Base-by-base conservation (phyloP, 768 basidiomycete genomes). In the Collybia nuda region DNA sequence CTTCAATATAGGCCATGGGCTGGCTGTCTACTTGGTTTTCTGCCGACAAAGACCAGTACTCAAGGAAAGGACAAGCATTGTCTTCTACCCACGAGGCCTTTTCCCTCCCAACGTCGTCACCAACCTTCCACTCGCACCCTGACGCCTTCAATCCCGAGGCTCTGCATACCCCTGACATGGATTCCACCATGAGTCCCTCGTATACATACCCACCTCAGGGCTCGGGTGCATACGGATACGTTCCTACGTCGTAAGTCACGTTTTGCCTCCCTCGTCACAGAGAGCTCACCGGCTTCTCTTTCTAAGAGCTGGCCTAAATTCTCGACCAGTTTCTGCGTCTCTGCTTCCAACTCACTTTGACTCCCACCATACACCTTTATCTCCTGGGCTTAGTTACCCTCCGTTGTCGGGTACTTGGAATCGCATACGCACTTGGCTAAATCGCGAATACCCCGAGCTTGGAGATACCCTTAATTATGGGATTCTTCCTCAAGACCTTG, bases 391-490 rank as follows among this genome's bases (percentile, higher is more conserved):
- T 17, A 60, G 70, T 37, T 93, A 91, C 65, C 93, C 95, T 2
- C 85, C 92, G 22, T 73, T 97, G n/a, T 67, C 80, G 15, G 79
- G 78, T 42, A 93, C 93, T 1, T 97, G 94, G 90, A 75, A 79
- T 56, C 85, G 95, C 19, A 77, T 98, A 44, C 86, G 85, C 52
- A 62, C 71, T n/a, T 93, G 93, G 83, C 84, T 97, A 17, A 75
- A 70, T 52, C 79, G 85, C 52, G 86, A 95, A 70, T 96, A 96
- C 70, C 93, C 94, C 40, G 95, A 98, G 62, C 80, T 98, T 17
- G 90, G 89, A 23, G 95, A 98, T 67, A 97, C 95, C 7, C 87
- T 98, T 57, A 96, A 96, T 67, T 91, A 89, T 61, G 92, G 93
- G 54, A 89, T 93, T 55, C 78, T 86, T 47, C 86, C 87, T 8